Percentiles rank a stretch among this genome's conserved stretches.
Conservation (phyloP, 73 alveolate species). For the Effrenium voratum region DNA sequence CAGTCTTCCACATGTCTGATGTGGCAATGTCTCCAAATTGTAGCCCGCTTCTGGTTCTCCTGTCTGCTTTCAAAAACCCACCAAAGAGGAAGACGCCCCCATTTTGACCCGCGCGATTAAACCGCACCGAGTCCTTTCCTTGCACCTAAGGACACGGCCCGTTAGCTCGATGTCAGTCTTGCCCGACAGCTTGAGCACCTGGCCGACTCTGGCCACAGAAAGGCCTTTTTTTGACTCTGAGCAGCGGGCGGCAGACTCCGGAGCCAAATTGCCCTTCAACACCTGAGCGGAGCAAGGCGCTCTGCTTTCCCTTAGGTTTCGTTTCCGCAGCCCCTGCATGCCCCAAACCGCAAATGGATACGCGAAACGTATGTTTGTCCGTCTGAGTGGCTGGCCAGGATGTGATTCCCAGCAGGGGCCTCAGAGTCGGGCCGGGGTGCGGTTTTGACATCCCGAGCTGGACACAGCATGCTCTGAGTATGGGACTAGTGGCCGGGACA, state of each 20-base stretch:
- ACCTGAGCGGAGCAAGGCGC: neutral
- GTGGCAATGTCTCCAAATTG: too few relatives aligned
- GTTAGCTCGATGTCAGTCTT: conserved; percentile 86
- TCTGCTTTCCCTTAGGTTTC: neutral
- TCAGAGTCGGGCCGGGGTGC: neutral
- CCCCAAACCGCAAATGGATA: neutral
- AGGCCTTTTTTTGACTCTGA: neutral
- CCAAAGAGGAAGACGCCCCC: too few relatives aligned
- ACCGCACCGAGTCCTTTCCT: too few relatives aligned
- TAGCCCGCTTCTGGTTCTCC: too few relatives aligned
- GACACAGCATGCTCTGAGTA: neutral
- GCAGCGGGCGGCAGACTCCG: conserved; percentile 42
- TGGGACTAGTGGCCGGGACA: conserved; percentile 32
- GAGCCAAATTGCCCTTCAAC: conserved; percentile 89
- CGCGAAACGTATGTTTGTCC: neutral
- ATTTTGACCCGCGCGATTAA: too few relatives aligned
- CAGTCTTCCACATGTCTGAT: too few relatives aligned
- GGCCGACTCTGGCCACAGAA: neutral
- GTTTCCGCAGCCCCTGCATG: neutral
- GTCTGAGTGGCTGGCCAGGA: conserved; percentile 13
- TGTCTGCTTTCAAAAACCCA: too few relatives aligned
- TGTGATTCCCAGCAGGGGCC: conserved; percentile 86
- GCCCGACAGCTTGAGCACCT: conserved; percentile 87
- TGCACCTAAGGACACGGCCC: neutral
- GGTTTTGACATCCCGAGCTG: neutral